Evolutionary conservation across 169 alveolate species (phyloP).

Genomic region (Cryptosporidium ryanae): DNA sequence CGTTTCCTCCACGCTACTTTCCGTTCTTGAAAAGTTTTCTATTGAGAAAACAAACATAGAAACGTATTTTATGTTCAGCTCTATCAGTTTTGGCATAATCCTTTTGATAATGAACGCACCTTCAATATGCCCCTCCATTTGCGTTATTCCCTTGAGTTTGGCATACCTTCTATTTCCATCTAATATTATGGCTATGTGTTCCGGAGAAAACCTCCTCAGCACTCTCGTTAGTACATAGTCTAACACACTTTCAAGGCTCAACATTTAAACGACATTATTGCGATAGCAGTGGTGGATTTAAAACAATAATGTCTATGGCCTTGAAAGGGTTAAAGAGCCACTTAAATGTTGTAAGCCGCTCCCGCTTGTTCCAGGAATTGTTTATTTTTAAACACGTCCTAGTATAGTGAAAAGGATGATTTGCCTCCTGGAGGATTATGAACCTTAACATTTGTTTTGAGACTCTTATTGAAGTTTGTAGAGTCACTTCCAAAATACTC

Average conservation of each 20-base stretch:
- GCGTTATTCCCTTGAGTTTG: slow-evolving; percentile 76
- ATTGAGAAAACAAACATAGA: slow-evolving; percentile 89
- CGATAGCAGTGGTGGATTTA: neutral
- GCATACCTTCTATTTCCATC: slow-evolving; percentile 93
- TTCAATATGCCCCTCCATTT: slow-evolving; percentile 80
- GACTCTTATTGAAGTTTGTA: neutral
- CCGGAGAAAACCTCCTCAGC: slow-evolving; percentile 14
- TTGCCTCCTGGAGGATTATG: slow-evolving; percentile 74
- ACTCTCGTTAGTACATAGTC: slow-evolving; percentile 1
- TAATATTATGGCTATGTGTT: slow-evolving; percentile 88
- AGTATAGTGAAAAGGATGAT: slow-evolving; percentile 45
- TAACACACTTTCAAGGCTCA: neutral
- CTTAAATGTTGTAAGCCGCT: neutral
- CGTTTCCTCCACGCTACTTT: slow-evolving; percentile 77
- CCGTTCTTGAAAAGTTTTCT: slow-evolving; percentile 83
- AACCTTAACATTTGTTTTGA: slow-evolving; percentile 45
- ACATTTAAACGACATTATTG: neutral
- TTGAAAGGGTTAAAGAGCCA: neutral
- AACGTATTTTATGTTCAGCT: slow-evolving; percentile 82
- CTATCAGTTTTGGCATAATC: slow-evolving; percentile 81
- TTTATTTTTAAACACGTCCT: neutral
- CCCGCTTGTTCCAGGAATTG: slow-evolving; percentile 8
- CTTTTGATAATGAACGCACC: slow-evolving; percentile 77
- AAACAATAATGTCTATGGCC: neutral
- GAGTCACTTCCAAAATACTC: neutral